phyloP scores from a whole-genome alignment of 805 yeast species.

The Yueomyces sinensis region DNA sequence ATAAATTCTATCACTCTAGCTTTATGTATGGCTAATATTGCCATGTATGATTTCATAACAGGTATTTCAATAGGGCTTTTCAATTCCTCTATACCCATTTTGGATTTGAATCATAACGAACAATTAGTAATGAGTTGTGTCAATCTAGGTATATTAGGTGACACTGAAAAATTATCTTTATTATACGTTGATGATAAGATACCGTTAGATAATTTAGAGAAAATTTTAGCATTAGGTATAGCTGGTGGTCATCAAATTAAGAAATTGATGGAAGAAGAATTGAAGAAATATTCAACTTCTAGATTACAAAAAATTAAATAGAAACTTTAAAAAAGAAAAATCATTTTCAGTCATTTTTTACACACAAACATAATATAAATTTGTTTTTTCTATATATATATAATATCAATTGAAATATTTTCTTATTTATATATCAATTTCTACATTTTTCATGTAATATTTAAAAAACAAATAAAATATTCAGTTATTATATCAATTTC shows the following conservation, averaged over 20 bases:
- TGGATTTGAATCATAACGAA: slow-evolving; percentile 75
- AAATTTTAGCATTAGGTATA: slow-evolving; percentile 66
- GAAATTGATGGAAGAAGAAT: slow-evolving; percentile 75
- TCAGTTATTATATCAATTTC: no score
- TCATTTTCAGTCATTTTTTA: no score
- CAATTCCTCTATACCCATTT: slow-evolving; percentile 62
- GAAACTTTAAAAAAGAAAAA: no score
- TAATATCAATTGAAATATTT: no score
- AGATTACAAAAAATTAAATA: no score
- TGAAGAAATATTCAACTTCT: slow-evolving; percentile 67
- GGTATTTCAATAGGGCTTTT: slow-evolving; percentile 69
- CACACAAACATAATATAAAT: no score
- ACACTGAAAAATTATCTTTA: slow-evolving; percentile 63
- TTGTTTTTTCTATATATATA: no score
- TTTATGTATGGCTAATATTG: slow-evolving; percentile 86
- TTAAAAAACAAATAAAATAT: no score
- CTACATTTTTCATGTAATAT: no score
- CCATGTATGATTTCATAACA: slow-evolving; percentile 83
- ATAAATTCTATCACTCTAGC: slow-evolving; percentile 83
- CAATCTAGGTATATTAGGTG: slow-evolving; percentile 77
- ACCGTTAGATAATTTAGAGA: slow-evolving; percentile 69
- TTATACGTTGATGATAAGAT: slow-evolving; percentile 71
- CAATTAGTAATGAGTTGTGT: slow-evolving; percentile 71
- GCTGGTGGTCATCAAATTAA: slow-evolving; percentile 78
- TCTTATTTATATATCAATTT: no score